Evolutionary conservation across 148 eudicot species (phyloP).

Genomic region (Selenicereus undatus): DNA sequence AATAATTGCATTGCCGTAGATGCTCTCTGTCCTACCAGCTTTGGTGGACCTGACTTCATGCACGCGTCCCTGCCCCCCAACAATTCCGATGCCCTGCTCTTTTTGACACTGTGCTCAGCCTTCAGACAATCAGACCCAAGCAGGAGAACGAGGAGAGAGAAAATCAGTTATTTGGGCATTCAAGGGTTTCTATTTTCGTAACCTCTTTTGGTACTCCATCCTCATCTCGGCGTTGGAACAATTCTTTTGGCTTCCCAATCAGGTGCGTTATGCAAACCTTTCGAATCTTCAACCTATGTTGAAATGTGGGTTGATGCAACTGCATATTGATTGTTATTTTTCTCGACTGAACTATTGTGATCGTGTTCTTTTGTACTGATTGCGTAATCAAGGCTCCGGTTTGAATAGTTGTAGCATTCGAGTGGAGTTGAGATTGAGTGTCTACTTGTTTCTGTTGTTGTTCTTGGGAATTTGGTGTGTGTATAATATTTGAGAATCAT

Average conservation of each 20-base stretch:
- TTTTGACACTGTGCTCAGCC: background rate
- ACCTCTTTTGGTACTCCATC: background rate
- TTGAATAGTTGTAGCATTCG: background rate
- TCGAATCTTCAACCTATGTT: background rate
- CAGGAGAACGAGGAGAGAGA: background rate
- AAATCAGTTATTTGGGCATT: background rate
- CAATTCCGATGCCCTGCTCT: background rate
- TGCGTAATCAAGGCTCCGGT: background rate
- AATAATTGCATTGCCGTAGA: too few species aligned
- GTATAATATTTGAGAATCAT: background rate
- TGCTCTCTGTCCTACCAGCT: background rate
- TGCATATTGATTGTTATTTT: background rate
- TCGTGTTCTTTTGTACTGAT: background rate
- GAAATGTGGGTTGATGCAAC: background rate
- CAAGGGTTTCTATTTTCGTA: background rate
- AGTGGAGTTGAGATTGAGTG: background rate
- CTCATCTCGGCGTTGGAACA: background rate
- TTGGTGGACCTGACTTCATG: background rate
- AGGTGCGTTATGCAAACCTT: background rate
- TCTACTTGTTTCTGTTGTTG: background rate
- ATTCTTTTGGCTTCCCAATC: background rate
- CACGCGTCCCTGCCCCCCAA: background rate
- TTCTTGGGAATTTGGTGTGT: background rate
- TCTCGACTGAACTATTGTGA: background rate
- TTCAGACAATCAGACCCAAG: background rate